A percentile compares a stretch with the other conserved stretches of the same genome.
These are phyloP conservation scores for Pseudocercospora macadamiae DNA, from an alignment of 2,329 filamentous ascomycete genomes.

Conservation along the genomic window DNA sequence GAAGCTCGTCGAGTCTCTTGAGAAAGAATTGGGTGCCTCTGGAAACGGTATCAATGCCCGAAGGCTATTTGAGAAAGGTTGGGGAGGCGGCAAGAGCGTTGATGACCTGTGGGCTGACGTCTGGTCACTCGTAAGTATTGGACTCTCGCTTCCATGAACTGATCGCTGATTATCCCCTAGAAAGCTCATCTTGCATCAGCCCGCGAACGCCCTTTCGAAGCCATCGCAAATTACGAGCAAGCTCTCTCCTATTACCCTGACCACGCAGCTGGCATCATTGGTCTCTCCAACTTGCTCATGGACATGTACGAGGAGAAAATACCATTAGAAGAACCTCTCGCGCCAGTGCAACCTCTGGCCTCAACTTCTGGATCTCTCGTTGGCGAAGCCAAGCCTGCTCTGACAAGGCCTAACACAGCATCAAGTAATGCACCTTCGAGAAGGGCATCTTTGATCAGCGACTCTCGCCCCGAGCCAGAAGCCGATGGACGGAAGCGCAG, in stretches of 20 bases:
- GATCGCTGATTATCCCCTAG: conserved; percentile 46
- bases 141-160: not conserved
- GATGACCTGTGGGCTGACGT: conserved; percentile 86
- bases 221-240: conserved; percentile 77
- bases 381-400: conserved; percentile 24
- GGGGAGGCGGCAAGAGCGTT: conserved; percentile 79
- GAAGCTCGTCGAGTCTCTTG: conserved; percentile 72
- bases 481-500: conserved; percentile 17
- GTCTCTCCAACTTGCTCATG: conserved; percentile 80
- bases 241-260: conserved; percentile 79
- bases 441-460: conserved; percentile 19
- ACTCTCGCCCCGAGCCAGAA: conserved; percentile 14
- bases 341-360: conserved; percentile 35
- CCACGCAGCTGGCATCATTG: conserved; percentile 78
- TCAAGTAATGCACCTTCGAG: conserved; percentile 19
- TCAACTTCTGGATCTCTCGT: conserved; percentile 27
- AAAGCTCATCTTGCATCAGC: conserved; percentile 68
- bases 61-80: conserved; percentile 66
- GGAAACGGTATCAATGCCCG: conserved; percentile 63
- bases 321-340: conserved; percentile 60
- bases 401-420: conserved; percentile 24
- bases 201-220: conserved; percentile 66
- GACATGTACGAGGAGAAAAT: conserved; percentile 74
- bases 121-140: conserved; percentile 70
- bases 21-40: conserved; percentile 62